These are phyloP conservation scores for Moesziomyces antarcticus DNA, from an alignment of 1,284 basidiomycete genomes.

Conservation along the genomic window DNA sequence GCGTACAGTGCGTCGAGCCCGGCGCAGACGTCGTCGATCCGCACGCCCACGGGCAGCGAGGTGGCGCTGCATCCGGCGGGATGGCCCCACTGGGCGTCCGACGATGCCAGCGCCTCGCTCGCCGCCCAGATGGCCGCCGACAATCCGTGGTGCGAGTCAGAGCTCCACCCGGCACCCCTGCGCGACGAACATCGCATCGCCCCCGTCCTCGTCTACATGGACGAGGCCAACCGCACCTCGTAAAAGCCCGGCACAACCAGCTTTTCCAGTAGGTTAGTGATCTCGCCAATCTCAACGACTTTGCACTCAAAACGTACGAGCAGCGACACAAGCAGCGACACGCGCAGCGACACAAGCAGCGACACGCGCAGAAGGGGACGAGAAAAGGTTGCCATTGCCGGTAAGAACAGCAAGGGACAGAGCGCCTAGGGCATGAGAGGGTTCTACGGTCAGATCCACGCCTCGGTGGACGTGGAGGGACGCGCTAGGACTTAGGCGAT, in stretches of 20 bases:
- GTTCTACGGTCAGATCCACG: slow-evolving; percentile 8
- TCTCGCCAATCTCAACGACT: too few relatives aligned
- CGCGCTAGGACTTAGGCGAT: not conserved
- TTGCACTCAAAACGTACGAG: too few relatives aligned
- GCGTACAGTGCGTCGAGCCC: not conserved
- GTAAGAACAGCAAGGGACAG: not conserved
- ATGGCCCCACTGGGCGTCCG: not conserved
- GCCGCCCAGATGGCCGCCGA: not conserved
- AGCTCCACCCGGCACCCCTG: not conserved
- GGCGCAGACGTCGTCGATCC: not conserved
- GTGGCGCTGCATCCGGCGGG: not conserved
- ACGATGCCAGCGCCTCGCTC: not conserved
- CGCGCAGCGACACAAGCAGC: not conserved
- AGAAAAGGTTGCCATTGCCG: slow-evolving; percentile 11
- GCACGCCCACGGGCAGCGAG: not conserved
- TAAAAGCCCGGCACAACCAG: too few relatives aligned
- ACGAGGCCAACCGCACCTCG: not conserved
- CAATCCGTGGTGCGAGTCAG: not conserved
- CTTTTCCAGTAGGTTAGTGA: too few relatives aligned
- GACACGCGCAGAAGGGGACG: not conserved
- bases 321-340: too few relatives aligned
- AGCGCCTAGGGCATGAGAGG: not conserved
- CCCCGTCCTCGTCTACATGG: not conserved
- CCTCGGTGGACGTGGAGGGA: too few relatives aligned
- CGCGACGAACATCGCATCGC: not conserved